Percentiles rank a stretch among this genome's conserved stretches.
phyloP scores from a whole-genome alignment of 2,329 filamentous ascomycete genomes.

The Trichophyton verrucosum region DNA sequence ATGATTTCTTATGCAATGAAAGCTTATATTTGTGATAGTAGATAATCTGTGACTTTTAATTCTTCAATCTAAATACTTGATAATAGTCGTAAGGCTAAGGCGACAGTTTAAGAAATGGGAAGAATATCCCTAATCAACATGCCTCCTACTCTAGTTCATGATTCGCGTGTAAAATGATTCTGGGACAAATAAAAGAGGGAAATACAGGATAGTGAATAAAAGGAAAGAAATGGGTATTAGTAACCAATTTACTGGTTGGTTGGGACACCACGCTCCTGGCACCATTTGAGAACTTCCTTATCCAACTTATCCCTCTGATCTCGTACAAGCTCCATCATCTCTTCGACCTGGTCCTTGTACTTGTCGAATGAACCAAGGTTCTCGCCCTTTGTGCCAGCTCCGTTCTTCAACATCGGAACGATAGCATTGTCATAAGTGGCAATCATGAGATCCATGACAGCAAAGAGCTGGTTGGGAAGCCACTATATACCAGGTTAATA shows the following conservation, averaged over 20 bases:
- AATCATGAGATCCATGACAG: conserved; percentile 36
- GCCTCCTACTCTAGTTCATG: background rate
- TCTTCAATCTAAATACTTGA: background rate
- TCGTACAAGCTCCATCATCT: conserved; percentile 25
- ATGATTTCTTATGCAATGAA: background rate
- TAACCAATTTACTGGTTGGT: background rate
- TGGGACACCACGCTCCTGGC: conserved; percentile 31
- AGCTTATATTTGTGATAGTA: background rate
- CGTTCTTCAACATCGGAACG: conserved; percentile 21
- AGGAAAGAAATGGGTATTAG: background rate
- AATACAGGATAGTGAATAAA: background rate
- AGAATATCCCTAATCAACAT: background rate
- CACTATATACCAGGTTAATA: conserved; percentile 27
- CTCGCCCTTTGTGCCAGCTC: conserved; percentile 12
- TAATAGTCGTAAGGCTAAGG: too few species aligned
- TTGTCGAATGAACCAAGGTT: conserved; percentile 18
- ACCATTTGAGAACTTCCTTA: conserved; percentile 36
- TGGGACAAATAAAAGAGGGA: background rate
- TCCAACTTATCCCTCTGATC: conserved; percentile 27
- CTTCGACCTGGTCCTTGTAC: conserved; percentile 19
- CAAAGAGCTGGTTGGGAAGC: conserved; percentile 37
- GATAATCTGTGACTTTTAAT: background rate
- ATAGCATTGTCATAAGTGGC: conserved; percentile 31
- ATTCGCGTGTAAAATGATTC: background rate
- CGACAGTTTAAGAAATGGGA: background rate